Percentiles rank a stretch among this genome's conserved stretches.
These are phyloP conservation scores for Hypoxylon lenormandii DNA, from an alignment of 495 filamentous ascomycete genomes.

Conservation along the genomic window DNA sequence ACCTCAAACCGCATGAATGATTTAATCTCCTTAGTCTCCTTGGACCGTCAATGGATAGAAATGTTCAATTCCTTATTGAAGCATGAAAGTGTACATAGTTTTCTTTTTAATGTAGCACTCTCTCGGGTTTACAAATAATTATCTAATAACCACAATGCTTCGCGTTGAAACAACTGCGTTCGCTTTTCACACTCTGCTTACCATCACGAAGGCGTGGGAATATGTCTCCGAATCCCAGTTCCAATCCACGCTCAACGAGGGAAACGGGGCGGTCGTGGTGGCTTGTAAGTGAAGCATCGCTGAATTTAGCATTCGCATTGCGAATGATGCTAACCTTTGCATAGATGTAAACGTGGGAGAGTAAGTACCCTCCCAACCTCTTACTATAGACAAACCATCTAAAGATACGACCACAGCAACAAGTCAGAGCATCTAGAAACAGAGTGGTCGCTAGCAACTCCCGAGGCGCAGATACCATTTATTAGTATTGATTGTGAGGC, in stretches of 20 bases:
- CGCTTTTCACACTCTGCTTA: neutral
- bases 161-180: neutral
- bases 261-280: slow-evolving; percentile 9
- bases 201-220: slow-evolving; percentile 17
- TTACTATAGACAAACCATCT: neutral
- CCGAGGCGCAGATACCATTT: slow-evolving; percentile 14
- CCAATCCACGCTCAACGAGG: slow-evolving; percentile 6
- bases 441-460: slow-evolving; percentile 16
- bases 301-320: neutral
- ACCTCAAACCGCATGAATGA: neutral
- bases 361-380: neutral
- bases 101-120: neutral
- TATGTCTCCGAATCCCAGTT: slow-evolving; percentile 22
- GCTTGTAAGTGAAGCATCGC: slow-evolving; percentile 25
- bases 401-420: slow-evolving; percentile 12
- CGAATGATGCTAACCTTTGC: neutral
- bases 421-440: slow-evolving; percentile 23
- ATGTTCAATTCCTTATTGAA: neutral
- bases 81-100: neutral
- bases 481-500: slow-evolving; percentile 60
- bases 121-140: too few species aligned
- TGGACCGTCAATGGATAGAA: neutral
- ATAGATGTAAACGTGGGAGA: slow-evolving; percentile 25
- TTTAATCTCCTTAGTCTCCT: neutral
- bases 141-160: slow-evolving; percentile 7